Conservation (phyloP, 2,329 filamentous ascomycete genomes). For the Cercospora sesami region DNA sequence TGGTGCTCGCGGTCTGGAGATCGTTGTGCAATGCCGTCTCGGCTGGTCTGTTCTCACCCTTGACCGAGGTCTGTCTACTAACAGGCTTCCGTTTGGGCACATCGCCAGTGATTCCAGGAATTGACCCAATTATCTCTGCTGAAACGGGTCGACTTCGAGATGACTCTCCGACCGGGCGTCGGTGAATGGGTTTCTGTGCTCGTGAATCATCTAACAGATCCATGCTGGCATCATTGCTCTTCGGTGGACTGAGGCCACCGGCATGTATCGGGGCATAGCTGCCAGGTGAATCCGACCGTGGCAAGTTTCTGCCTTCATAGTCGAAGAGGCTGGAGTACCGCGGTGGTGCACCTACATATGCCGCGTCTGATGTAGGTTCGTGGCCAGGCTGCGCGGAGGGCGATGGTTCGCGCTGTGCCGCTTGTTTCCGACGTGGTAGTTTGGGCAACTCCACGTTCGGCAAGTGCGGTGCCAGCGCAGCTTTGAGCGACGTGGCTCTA, state of each 20-base stretch:
- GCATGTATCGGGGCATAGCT: conserved; percentile 44
- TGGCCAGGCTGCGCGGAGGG: conserved; percentile 12
- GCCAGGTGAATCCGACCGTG: conserved; percentile 42
- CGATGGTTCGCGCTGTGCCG: conserved; percentile 42
- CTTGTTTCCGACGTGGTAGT: conserved; percentile 43
- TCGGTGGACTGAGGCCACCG: conserved; percentile 43
- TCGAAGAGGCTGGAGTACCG: conserved; percentile 48
- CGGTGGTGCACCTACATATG: conserved; percentile 44
- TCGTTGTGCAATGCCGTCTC: conserved; percentile 2
- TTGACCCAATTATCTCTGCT: not conserved
- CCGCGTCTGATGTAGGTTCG: conserved; percentile 29
- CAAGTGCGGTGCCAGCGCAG: conserved; percentile 25
- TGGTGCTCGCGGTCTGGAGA: not conserved
- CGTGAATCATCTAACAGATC: conserved; percentile 11
- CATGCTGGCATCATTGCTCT: conserved; percentile 27
- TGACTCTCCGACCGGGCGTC: conserved; percentile 6
- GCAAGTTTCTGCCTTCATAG: conserved; percentile 37
- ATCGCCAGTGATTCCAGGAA: conserved; percentile 2
- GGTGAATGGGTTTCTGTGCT: not conserved
- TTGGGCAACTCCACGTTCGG: conserved; percentile 22
- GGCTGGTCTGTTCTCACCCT: conserved; percentile 20
- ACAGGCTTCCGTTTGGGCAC: conserved; percentile 22
- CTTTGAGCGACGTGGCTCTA: conserved; percentile 25
- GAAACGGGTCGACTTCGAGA: conserved; percentile 3
- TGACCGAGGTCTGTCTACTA: conserved; percentile 18